A percentile compares a stretch with the other conserved stretches of the same genome.
Conservation (phyloP, 2,329 filamentous ascomycete species). For the Cladobotryum protrusum region DNA sequence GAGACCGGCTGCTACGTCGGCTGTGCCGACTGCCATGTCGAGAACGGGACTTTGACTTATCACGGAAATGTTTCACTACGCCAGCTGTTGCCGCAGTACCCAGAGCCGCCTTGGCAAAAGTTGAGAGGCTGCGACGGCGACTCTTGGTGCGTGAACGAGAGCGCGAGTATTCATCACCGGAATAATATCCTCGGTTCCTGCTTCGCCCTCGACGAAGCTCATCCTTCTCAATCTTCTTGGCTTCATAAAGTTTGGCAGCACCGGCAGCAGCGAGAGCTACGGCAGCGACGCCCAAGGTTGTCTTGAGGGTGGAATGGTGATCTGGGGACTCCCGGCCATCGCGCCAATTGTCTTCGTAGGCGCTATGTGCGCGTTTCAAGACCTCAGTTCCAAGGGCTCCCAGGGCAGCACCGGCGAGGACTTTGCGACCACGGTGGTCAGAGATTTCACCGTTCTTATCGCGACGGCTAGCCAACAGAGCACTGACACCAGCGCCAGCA, state of each 20-base stretch:
- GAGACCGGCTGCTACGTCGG: slow-evolving; percentile 26
- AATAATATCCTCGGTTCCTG: slow-evolving; percentile 39
- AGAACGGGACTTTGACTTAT: slow-evolving; percentile 41
- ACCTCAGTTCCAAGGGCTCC: slow-evolving; percentile 58
- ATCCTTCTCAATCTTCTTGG: slow-evolving; percentile 54
- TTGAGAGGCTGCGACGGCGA: slow-evolving; percentile 41
- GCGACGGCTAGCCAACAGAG: slow-evolving; percentile 51
- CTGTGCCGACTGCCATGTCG: slow-evolving; percentile 18
- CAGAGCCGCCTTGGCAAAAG: slow-evolving; percentile 49
- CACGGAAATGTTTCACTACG: slow-evolving; percentile 50
- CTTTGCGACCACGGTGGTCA: slow-evolving; percentile 50
- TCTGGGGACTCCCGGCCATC: slow-evolving; percentile 34
- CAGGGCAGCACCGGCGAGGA: slow-evolving; percentile 55
- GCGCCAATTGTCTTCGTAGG: slow-evolving; percentile 49
- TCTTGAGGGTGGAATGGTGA: slow-evolving; percentile 48
- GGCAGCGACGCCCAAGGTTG: slow-evolving; percentile 56
- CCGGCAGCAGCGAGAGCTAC: slow-evolving; percentile 58
- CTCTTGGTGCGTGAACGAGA: slow-evolving; percentile 35
- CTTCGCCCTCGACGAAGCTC: slow-evolving; percentile 52
- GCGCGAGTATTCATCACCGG: slow-evolving; percentile 34
- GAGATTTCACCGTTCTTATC: slow-evolving; percentile 43
- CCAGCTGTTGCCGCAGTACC: slow-evolving; percentile 54
- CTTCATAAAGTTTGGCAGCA: slow-evolving; percentile 58
- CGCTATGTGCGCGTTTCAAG: slow-evolving; percentile 53
- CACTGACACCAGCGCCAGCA: slow-evolving; percentile 55